These are phyloP conservation scores for Pinus albicaulis DNA, from an alignment of 75 land plant species.

Conservation along the genomic window DNA sequence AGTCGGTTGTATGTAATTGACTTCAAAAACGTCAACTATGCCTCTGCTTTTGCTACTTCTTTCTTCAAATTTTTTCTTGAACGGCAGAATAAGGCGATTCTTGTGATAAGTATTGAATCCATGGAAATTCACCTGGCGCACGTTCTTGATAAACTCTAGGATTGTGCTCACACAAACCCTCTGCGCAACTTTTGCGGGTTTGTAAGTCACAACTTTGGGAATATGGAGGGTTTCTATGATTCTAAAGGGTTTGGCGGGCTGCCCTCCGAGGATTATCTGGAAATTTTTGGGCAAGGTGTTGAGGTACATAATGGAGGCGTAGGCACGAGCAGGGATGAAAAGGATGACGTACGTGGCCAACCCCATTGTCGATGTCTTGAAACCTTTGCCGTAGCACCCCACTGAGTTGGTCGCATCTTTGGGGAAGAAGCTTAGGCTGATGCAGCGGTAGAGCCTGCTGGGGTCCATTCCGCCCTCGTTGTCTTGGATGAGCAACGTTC, in stretches of 20 bases:
- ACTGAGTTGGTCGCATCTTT: neutral
- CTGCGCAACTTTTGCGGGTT: conserved; percentile 13
- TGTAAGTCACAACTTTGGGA: conserved; percentile 14
- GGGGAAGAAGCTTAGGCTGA: conserved; percentile 12
- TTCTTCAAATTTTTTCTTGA: conserved; percentile 24
- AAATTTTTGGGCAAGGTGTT: conserved; percentile 15
- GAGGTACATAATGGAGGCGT: conserved; percentile 25
- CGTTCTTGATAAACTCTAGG: conserved; percentile 22
- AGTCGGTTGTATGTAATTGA: conserved; percentile 17
- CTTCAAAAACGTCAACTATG: conserved; percentile 27
- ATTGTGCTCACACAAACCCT: conserved; percentile 10
- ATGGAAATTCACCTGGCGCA: conserved; percentile 24
- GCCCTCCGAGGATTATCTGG: conserved; percentile 22
- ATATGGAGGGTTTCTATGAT: conserved; percentile 17
- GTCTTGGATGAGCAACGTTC: too few relatives aligned
- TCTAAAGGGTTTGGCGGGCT: conserved; percentile 18
- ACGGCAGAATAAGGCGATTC: conserved; percentile 32
- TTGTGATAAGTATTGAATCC: conserved; percentile 40
- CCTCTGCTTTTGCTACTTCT: conserved; percentile 28
- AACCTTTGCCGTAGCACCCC: conserved; percentile 6
- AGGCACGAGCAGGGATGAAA: neutral
- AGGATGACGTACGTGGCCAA: conserved; percentile 6
- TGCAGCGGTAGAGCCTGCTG: neutral
- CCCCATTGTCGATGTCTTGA: conserved; percentile 15
- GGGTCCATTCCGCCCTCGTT: conserved; percentile 10